Base-by-base conservation (phyloP, 1,139 yeast species). In the Geotrichum citri-aurantii region DNA sequence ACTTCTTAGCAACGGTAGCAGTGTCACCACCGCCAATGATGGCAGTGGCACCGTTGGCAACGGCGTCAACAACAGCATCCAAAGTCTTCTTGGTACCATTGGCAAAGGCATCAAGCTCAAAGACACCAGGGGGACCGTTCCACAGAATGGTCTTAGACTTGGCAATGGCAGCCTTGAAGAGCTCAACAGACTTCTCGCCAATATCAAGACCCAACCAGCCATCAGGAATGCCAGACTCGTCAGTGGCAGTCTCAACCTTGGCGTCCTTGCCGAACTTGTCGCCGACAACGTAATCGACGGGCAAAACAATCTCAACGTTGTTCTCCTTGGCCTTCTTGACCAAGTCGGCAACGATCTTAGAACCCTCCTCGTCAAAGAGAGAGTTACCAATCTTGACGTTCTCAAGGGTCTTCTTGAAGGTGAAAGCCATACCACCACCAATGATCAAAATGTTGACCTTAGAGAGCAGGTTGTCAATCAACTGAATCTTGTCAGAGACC, bases 91-190 rank as follows among this genome's bases (percentile, higher is more conserved):
- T 88, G 73, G 98, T 92, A 79, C 97, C 97, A 63, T 77, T 77
- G 67, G 97, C 86, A 74, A 92, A 92, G 72, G 82, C 82, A 65
- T 89, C 96, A 73, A 92, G 91, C 81, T 92, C 98, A 74, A 92
- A 92, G 70, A 92, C 98, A 82, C 98, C 98, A 77, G 98, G 97
- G 65, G 98, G 98, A 49, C 98, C 98, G 81, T 92, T 92, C 98
- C 98, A 92, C 72, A 92, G 92, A 72, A 92, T 92, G 71, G 98
- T 93, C 85, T 91, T 90, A 68, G 98, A 95, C 79, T 86, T 81
- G 66, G 87, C 86, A 67, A 92, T 89, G 64, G 96, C 86, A 63
- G 78, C 83, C 66, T 85, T 81, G 74, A 88, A 92, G 69, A 86
- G 81, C 77, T 84, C 81, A 69, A 82, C 80, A 62, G 96, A 82